Conservation (phyloP, 768 basidiomycete species). For the Hemileccinum impolitum region DNA sequence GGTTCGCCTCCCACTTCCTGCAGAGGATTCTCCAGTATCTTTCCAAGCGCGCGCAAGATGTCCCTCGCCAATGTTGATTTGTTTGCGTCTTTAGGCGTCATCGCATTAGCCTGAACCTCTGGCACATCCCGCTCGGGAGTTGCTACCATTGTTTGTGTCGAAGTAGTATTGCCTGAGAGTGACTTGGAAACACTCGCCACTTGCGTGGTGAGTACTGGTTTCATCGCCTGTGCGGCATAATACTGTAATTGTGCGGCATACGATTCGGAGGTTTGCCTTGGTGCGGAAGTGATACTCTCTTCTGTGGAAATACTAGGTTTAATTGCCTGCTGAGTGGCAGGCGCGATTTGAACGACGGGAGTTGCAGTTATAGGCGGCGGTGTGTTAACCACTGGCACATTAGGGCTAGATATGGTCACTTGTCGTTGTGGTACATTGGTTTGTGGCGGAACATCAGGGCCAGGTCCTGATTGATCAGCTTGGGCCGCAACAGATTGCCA, state of each 20-base stretch:
- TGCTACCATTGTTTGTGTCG: background rate
- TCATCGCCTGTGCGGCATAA: conserved; percentile 20
- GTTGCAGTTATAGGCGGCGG: background rate
- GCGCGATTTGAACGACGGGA: background rate
- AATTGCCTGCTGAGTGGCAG: background rate
- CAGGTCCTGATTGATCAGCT: background rate
- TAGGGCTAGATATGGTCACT: background rate
- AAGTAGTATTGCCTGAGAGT: background rate
- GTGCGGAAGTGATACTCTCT: background rate
- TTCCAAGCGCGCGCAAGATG: conserved; percentile 50
- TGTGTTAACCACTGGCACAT: background rate
- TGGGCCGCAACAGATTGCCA: conserved; percentile 11
- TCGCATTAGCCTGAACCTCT: conserved; percentile 1
- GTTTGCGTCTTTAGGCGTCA: conserved; percentile 41
- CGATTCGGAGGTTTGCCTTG: background rate
- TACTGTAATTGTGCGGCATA: conserved; percentile 19
- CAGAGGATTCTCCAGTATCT: conserved; percentile 5
- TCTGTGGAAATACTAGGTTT: background rate
- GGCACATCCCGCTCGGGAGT: conserved; percentile 9
- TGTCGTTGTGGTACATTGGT: conserved; percentile 1
- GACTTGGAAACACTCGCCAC: background rate
- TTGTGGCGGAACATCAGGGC: background rate
- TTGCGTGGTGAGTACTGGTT: conserved; percentile 6
- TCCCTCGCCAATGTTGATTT: conserved; percentile 53
- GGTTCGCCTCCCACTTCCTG: conserved; percentile 8